Conservation (phyloP, 345 rosid genomes). For the Euphorbia peplus region DNA sequence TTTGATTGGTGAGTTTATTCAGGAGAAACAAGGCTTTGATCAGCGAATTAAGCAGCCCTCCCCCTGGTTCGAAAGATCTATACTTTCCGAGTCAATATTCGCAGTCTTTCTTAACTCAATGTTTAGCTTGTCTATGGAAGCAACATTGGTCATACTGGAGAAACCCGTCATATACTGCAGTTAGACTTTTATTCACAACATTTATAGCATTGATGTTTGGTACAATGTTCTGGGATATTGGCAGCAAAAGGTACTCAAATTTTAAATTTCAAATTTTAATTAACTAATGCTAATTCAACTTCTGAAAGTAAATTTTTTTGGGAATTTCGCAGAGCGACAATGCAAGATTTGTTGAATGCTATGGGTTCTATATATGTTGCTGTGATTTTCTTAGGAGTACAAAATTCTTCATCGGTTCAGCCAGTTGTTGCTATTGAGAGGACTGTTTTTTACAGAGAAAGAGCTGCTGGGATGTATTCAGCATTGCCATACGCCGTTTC, state of each 20-base stretch:
- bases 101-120: constrained; percentile 32
- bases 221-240: constrained; percentile 21
- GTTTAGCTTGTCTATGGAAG: constrained; percentile 52
- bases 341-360: neutral
- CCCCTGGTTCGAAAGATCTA: constrained; percentile 35
- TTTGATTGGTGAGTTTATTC: too few relatives aligned
- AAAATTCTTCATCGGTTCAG: neutral
- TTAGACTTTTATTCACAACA: constrained; percentile 28
- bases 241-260: constrained; percentile 8
- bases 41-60: constrained; percentile 27
- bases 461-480: constrained; percentile 4
- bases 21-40: constrained; percentile 2
- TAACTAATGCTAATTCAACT: too few relatives aligned
- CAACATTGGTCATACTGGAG: constrained; percentile 58
- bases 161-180: constrained; percentile 41
- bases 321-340: neutral
- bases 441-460: constrained; percentile 8
- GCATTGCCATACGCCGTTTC: constrained; percentile 3
- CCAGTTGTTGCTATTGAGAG: neutral
- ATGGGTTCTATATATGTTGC: constrained; percentile 8
- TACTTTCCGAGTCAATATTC: constrained; percentile 36
- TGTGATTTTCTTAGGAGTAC: neutral
- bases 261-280: neutral
- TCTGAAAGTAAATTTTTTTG: too few relatives aligned
- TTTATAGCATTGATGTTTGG: constrained; percentile 27